Evolutionary conservation across 768 basidiomycete species (phyloP), one percentile per base, ranked within the genome.

Genomic region (Thelephora aurantiotincta): DNA sequence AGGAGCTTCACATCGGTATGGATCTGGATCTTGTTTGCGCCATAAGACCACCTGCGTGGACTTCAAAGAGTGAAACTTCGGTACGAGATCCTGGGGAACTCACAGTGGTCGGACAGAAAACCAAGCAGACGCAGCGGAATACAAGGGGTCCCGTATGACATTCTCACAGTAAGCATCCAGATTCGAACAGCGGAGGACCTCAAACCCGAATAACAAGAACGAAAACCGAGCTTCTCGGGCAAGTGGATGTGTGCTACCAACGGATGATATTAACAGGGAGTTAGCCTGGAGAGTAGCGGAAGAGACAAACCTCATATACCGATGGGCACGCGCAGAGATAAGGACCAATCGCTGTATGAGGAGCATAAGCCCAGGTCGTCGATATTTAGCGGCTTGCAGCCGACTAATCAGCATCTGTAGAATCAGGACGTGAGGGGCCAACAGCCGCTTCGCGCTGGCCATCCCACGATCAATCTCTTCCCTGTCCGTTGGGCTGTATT

Each of bases 41-140:
- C 96, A 60, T 81, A 96, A 3, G 93, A 83, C 93, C 94, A 98
- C 56, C 93, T 97, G 55, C 45, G 26, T 18, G 42, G 2, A 42
- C 44, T 34, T 12, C 18, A 20, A 18, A 38, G 26, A 43, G n/a
- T 5, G 22, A 2, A 38, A 2, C 13, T 20, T 30, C 4, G 14
- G 5, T 9, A 19, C n/a, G 37, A 30, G 3, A 34, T 38, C 33
- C 26, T 41, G 13, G 33, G 12, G 7, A 13, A 57, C 88, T 63
- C 62, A 96, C 93, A 91, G 90, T 7, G 92, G 84, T n/a, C 84
- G 75, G 43, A 82, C 75, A n/a, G 82, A 68, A 65, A 98, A 99
- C 96, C 94, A 98, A 3, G 80, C 75, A 55, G 89, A 88, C 2
- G 90, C 91, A 1, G 80, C 75, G 5, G 65, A 63, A 61, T 91